Conservation (phyloP, 2,329 filamentous ascomycete genomes). For the Calonectria henricotiae region DNA sequence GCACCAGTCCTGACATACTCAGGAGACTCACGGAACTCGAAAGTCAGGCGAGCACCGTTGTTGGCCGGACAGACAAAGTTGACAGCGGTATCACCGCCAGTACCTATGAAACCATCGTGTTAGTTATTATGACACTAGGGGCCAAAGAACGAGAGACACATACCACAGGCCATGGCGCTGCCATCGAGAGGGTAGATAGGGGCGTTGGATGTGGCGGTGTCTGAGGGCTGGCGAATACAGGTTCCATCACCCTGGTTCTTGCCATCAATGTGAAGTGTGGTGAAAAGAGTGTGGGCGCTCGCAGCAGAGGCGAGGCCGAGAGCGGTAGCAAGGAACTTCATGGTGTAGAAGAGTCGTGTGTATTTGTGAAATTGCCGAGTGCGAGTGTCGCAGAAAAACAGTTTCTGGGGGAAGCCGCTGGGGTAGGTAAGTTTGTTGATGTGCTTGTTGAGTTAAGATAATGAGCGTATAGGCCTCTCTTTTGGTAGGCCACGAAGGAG, state of each 20-base stretch:
- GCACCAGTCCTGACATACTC: constrained; percentile 69
- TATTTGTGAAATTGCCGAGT: constrained; percentile 1
- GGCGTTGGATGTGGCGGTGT: constrained; percentile 67
- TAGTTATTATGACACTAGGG: not conserved
- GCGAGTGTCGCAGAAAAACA: constrained; percentile 44
- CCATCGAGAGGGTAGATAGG: constrained; percentile 74
- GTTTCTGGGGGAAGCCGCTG: constrained; percentile 47
- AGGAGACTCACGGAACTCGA: constrained; percentile 77
- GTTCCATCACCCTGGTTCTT: constrained; percentile 79
- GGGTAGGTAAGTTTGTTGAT: constrained; percentile 41
- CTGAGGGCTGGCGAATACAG: constrained; percentile 78
- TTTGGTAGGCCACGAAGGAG: constrained; percentile 41
- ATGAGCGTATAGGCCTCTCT: constrained; percentile 34
- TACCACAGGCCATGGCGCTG: constrained; percentile 81
- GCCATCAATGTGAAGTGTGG: constrained; percentile 75
- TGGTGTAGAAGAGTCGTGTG: constrained; percentile 52
- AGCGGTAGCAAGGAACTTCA: constrained; percentile 56
- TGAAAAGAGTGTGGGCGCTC: constrained; percentile 75
- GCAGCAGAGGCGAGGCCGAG: constrained; percentile 60
- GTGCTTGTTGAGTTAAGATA: constrained; percentile 21
- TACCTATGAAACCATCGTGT: constrained; percentile 56
- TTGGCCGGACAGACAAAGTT: constrained; percentile 66
- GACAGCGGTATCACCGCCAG: constrained; percentile 63
- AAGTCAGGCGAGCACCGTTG: constrained; percentile 73
- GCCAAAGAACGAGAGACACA: constrained; percentile 46